Conservation (phyloP, 2,329 filamentous ascomycete species). For the Claviceps pusilla region DNA sequence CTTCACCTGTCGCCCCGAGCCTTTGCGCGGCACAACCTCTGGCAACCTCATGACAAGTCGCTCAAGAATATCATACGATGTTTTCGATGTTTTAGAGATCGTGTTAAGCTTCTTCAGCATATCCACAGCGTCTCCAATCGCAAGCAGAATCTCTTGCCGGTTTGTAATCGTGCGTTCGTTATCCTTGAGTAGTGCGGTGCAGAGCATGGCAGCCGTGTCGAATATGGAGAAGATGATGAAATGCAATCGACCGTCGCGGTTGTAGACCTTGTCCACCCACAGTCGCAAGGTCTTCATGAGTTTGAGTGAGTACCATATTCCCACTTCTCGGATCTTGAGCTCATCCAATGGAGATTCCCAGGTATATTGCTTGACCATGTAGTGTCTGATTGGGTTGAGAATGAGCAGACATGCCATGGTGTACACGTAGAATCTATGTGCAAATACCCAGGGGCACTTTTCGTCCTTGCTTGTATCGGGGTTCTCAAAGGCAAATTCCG, state of each 20-base stretch:
- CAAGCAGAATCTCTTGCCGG: slow-evolving; percentile 23
- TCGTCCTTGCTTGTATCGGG: slow-evolving; percentile 27
- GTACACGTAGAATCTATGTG: slow-evolving; percentile 32
- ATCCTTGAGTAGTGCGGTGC: slow-evolving; percentile 35
- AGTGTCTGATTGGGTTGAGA: slow-evolving; percentile 30
- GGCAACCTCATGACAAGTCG: slow-evolving; percentile 17
- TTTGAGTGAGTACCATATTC: slow-evolving; percentile 27
- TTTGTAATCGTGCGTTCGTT: slow-evolving; percentile 21
- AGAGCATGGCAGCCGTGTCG: slow-evolving; percentile 33
- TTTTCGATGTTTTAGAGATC: slow-evolving; percentile 20
- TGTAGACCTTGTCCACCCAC: slow-evolving; percentile 28
- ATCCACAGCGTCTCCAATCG: slow-evolving; percentile 20
- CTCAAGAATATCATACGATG: slow-evolving; percentile 19
- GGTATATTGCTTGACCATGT: slow-evolving; percentile 24
- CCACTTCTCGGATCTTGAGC: slow-evolving; percentile 21
- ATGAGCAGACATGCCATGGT: slow-evolving; percentile 30
- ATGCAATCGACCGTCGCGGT: slow-evolving; percentile 33
- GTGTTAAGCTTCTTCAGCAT: slow-evolving; percentile 18
- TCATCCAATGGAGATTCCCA: slow-evolving; percentile 16
- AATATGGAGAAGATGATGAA: slow-evolving; percentile 37
- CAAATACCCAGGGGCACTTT: slow-evolving; percentile 24
- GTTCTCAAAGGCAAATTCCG: slow-evolving; percentile 22
- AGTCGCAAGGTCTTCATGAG: slow-evolving; percentile 24
- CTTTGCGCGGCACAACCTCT: not conserved
- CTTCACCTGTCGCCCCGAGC: slow-evolving; percentile 3